Base-by-base conservation (phyloP, 345 rosid genomes). In the Barbarea vulgaris region DNA sequence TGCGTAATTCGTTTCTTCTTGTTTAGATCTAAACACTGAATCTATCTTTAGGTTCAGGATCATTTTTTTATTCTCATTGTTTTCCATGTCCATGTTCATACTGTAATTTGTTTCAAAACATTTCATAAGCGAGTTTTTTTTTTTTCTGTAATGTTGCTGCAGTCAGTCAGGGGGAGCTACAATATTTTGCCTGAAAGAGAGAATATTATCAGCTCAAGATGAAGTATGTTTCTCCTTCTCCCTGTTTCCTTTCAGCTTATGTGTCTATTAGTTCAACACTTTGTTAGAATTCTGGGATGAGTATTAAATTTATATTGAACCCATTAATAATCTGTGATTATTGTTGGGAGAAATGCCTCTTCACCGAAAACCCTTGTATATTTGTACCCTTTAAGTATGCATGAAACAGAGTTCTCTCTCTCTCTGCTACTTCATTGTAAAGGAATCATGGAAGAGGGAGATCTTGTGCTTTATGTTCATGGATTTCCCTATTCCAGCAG, bases 181-280 rank as follows among this genome's bases (percentile, higher is more conserved):
- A 6, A 11, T 0, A 53, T 30, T 41, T 63, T 41, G 55, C 10
- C 18, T 62, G 41, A 48, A 34, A 24, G 68, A 24, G 68, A 66
- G 64, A 12, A 31, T 13, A 65, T 15, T 36, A 27, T 25, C 54
- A 25, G 47, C 46, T 67, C 34, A 48, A 58, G 73, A 67, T 75
- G 79, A 75, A 67, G 79, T 75, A 75, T 59, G 79, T 37, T 37
- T 75, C 60, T 58, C 62, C 65, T 22, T 64, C 59, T 74, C 58
- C 8, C 14, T 1, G 7, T 55, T 65, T 55, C 36, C 9, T 54
- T 57, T 31, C 18, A 62, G 14, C 36, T 64, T 50, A 9, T 58
- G 15, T 70, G 10, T 21, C 9, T 46, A 57, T 28, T 58, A 3
- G 36, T 59, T 59, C 14, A 25, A 13, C 44, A 17, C n/a, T 54